phyloP scores from a whole-genome alignment of 169 alveolate genomes.

The Toxoplasma gondii region DNA sequence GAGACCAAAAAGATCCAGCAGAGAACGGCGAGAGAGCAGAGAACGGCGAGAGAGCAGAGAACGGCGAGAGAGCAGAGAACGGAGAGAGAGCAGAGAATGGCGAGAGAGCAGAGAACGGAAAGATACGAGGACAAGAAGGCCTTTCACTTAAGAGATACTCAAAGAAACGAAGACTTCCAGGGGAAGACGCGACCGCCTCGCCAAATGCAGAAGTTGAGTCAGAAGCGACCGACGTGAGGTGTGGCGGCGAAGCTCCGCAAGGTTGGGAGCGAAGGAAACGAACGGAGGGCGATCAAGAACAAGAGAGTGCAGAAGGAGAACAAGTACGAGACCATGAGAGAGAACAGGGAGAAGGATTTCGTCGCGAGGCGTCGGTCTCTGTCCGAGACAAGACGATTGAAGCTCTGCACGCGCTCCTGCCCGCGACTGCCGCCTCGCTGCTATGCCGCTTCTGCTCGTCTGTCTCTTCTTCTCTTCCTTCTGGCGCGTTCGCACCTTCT shows the following conservation, averaged over 20 bases:
- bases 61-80: background rate
- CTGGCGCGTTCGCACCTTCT: no score
- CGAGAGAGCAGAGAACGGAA: background rate
- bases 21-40: background rate
- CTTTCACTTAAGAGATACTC: no score
- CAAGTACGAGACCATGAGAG: background rate
- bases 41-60: background rate
- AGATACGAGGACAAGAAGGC: background rate
- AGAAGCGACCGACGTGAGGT: no score
- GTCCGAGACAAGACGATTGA: background rate
- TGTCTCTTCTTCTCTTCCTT: background rate
- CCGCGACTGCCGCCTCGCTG: background rate
- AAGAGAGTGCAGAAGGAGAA: background rate
- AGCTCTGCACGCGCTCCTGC: conserved; percentile 18
- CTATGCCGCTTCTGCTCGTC: background rate
- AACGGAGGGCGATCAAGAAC: no score
- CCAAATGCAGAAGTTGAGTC: no score
- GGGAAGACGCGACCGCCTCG: no score
- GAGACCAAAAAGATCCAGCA: background rate
- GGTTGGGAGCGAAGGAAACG: no score
- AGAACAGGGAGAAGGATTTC: background rate
- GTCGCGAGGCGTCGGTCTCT: background rate
- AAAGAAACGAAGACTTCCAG: no score
- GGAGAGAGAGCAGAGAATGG: background rate
- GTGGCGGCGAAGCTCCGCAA: no score